Evolutionary conservation across 2,329 filamentous ascomycete species (phyloP), one percentile per base, ranked within the genome.

Genomic region (Penicillium griseofulvum): DNA sequence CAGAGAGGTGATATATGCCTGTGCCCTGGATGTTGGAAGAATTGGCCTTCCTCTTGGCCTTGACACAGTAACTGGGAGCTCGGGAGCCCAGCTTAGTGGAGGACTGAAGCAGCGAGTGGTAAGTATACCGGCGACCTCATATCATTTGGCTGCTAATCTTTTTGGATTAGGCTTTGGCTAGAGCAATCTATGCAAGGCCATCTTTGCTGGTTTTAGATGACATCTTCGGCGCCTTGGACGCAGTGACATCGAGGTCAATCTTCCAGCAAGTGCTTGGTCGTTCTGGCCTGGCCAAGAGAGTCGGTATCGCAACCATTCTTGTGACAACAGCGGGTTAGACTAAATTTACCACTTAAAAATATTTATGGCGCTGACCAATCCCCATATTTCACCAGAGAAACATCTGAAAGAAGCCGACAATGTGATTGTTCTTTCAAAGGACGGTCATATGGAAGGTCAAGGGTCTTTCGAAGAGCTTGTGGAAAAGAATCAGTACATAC

Each of bases 21-120:
- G 38, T 16, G 9, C 7, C 11, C 38, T 41, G 22, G 38, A 41
- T 4, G 7, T 24, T 22, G 38, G 16, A 24, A 16, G 9, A 17
- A 41, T 19, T 22, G 24, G 1, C 3, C 38, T 55, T 22, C 17
- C 52, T 9, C 12, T 12, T 4, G 39, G 41, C 41, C 39, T 45
- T 22, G 22, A 46, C 33, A 45, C 46, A n/a, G 33, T 39, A 24
- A 28, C 44, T 31, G 52, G 47, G 11, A 50, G 45, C 17, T 29
- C 36, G 22, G 52, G 52, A 26, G 41, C 39, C 14, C 16, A 41
- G n/a, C 26, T 55, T 17, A 50, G 34, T 37, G 52, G 52, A 26
- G 52, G 52, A 6, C 52, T 51, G 34, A 55, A 51, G 28, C 39
- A 55, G 29, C 41, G 52, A 26, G 48, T 51, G 22, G 51, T 45